Base-by-base conservation (phyloP, 495 filamentous ascomycete species). In the Neurospora sp. region DNA sequence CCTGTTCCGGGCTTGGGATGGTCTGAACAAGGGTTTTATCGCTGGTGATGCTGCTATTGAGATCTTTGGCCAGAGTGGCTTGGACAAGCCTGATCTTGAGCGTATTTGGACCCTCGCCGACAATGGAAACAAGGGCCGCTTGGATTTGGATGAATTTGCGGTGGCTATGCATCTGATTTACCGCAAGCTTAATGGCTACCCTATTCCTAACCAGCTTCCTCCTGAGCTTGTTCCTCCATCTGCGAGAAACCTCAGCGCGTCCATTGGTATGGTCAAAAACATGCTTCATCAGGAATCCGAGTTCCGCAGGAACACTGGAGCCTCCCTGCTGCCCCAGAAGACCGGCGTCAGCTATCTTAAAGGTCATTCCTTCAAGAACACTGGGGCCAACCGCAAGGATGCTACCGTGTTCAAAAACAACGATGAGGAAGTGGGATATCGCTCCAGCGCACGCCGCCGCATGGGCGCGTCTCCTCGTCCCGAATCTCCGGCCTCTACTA, bases 111-210 rank as follows among this genome's bases (percentile, higher is more conserved):
- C 96, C 37, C 84, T 99, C 37, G 93, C 95, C 8, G 96, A 99
- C 80, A 90, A 96, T 37, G 88, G 93, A 71, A 97, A 99, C 82
- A 94, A 92, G 77, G 96, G 96, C 14, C 89, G 94, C 73, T 88
- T 99, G 5, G 94, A 99, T 74, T 91, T 98, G 82, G 96, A 99
- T 80, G 96, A 99, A 78, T 99, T 99, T 80, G 94, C 96, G 20
- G 94, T 99, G 46, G 95, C 93, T 8, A 99, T 99, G 96, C 96
- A 99, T 87, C 83, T 99, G 80, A 98, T 99, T 71, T 99, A 98
- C 79, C 89, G 96, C 74, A 97, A 94, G 79, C 87, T 98, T 37
- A 98, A 98, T 75, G 94, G 94, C 38, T 97, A 99, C 77, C 94
- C 96, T 2, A 87, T 98, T 66, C 96, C 96, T n/a, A 91, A 89